These are phyloP conservation scores for Galerina sulciceps DNA, from an alignment of 768 basidiomycete species.

Conservation along the genomic window DNA sequence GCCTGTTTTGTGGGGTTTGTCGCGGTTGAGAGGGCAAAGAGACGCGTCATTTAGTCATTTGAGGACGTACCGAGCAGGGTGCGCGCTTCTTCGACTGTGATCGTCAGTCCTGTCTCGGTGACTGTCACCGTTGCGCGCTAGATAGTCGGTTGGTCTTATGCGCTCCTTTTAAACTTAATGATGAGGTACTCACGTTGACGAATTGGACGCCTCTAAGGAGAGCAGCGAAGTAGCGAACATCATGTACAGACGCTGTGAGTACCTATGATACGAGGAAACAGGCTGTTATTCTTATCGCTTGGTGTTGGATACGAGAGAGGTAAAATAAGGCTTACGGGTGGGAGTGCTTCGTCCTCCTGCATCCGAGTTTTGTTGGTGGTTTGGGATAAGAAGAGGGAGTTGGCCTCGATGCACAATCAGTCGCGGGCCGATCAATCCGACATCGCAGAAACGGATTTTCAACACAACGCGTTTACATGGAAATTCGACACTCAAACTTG, in stretches of 20 bases:
- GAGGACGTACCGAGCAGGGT: constrained; percentile 66
- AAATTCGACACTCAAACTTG: too few relatives aligned
- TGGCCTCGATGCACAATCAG: too few relatives aligned
- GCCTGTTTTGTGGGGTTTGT: constrained; percentile 46
- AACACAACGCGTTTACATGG: too few relatives aligned
- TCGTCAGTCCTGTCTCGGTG: constrained; percentile 68
- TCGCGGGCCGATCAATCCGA: too few relatives aligned
- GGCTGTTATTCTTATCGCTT: constrained; percentile 15
- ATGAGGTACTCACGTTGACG: constrained; percentile 62
- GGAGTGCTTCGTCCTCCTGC: constrained; percentile 19
- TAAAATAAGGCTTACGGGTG: constrained; percentile 22
- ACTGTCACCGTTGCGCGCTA: constrained; percentile 80
- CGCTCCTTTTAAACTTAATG: background rate
- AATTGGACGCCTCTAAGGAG: constrained; percentile 86
- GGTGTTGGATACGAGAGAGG: background rate
- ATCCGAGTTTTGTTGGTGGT: background rate
- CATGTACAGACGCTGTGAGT: constrained; percentile 74
- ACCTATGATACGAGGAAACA: constrained; percentile 37
- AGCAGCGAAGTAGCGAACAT: constrained; percentile 80
- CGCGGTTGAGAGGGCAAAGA: background rate
- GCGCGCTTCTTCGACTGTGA: constrained; percentile 86
- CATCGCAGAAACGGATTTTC: too few relatives aligned
- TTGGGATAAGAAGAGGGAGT: too few relatives aligned
- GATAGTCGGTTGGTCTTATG: constrained; percentile 5
- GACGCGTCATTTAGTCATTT: constrained; percentile 6